Evolutionary conservation across 2,329 filamentous ascomycete genomes (phyloP).

Genomic region (Capronia americana): DNA sequence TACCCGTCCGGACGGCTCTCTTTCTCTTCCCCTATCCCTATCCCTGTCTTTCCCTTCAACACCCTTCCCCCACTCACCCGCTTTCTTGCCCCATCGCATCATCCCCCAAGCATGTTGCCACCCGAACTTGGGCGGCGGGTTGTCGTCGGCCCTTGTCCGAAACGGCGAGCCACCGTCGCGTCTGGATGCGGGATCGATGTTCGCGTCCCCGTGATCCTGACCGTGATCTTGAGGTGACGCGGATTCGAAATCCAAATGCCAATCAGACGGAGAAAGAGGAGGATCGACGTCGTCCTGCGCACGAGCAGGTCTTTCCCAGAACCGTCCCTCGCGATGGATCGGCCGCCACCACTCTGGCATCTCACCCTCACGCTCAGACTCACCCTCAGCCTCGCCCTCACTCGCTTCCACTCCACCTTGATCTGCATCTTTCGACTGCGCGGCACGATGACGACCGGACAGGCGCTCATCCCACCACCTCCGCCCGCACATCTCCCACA

Average conservation of each 20-base stretch:
- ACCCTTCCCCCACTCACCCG: constrained; percentile 60
- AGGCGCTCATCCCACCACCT: constrained; percentile 69
- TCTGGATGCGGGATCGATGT: constrained; percentile 45
- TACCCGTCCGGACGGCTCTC: too few species aligned
- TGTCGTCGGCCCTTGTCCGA: constrained; percentile 49
- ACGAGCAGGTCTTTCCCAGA: constrained; percentile 64
- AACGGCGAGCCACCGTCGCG: constrained; percentile 56
- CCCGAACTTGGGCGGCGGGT: constrained; percentile 59
- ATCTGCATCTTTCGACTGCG: constrained; percentile 45
- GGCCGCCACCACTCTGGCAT: constrained; percentile 70
- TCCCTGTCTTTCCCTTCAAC: constrained; percentile 47
- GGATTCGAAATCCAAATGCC: background rate
- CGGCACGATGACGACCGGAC: background rate
- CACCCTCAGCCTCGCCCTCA: too few species aligned
- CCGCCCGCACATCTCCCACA: constrained; percentile 81
- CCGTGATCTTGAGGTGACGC: background rate
- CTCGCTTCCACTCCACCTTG: background rate
- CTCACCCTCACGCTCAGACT: background rate
- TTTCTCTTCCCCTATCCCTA: background rate
- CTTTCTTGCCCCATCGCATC: constrained; percentile 60
- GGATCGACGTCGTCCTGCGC: background rate
- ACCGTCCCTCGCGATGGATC: constrained; percentile 65
- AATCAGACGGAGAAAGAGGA: background rate
- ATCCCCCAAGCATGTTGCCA: constrained; percentile 63
- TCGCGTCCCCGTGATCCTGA: background rate